Base-by-base conservation (phyloP, 2,329 filamentous ascomycete species). In the Xylariaceae sp. region DNA sequence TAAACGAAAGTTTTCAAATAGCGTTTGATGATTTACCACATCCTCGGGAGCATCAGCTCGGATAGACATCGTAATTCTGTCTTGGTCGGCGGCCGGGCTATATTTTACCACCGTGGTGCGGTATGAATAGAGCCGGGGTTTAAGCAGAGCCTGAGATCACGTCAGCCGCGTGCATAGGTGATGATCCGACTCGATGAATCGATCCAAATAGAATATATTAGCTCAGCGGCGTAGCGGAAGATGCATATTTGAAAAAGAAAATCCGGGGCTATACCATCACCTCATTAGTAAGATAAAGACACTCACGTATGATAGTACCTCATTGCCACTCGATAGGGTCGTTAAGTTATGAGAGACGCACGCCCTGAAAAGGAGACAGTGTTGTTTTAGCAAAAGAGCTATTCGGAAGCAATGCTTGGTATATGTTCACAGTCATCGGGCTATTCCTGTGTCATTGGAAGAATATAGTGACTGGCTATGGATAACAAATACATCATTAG, bases 1-100 rank as follows among this genome's bases (percentile, higher is more conserved):
- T 16, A 39, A 20, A 4, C 42, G 20, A 37, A 48, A 30, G 6
- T 6, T 49, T 35, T 32, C 3, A 33, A 37, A 43, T 15, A 46
- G 20, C 50, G 49, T 44, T 21, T 44, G 46, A 18, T 50, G 53
- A n/a, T 32, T 20, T 7, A 26, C 33, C 13, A 50, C 8, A 20
- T 35, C 33, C 27, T 48, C 26, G 1, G 33, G 23, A 16, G 29
- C 18, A 10, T n/a, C n/a, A 10, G 37, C 13, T 9, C 10, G 32
- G 10, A 20, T 36, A 15, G 39, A 35, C 18, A 9, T 13, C 26
- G n/a, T 44, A 23, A 29, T 42, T 13, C 20, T 7, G 21, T 4
- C 7, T 18, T 32, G 6, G 18, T 15, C 29, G 27, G 30, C 6
- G 3, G n/a, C 24, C 20, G 4, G 7, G 26, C 26, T 5, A 24